Evolutionary conservation across 208 protist genomes (phyloP), one percentile per base, ranked within the genome.

Genomic region (Leishmania martiniquensis): DNA sequence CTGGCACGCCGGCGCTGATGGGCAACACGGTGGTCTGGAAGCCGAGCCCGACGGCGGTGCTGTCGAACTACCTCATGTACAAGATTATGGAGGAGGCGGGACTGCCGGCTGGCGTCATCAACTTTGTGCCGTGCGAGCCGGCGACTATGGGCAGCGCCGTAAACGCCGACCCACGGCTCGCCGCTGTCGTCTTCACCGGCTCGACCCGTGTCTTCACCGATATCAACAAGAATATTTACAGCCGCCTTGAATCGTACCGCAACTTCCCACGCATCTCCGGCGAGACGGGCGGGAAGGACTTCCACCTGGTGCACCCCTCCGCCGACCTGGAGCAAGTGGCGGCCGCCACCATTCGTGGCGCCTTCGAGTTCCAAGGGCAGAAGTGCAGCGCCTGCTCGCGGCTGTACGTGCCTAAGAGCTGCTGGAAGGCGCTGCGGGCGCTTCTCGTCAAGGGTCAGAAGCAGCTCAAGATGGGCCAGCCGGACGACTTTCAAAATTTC

Each of bases 351-450:
- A 49, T 99, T 1, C 94, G 99, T 62, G 95, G 86, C 12, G 90
- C 98, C 15, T 99, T 99, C 87, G 98, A 99, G 86, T 99, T 93
- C 81, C 94, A 98, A 82, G 98, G 99, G 37, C 99, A 99, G 90
- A 99, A 99, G 91, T 99, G 99, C 91, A 98, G 89, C 66, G 95
- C 95, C 44, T 94, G 88, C 72, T 98, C 93, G 32, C 91, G 96
- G 34, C 22, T 92, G 52, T 99, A 99, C 82, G 88, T 93, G n/a
- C 98, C 99, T n/a, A 89, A 93, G 80, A 97, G 85, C 71, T 75
- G 89, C 49, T 99, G 96, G 97, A 74, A 79, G 34, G 85, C 91
- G 75, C 44, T 99, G 37, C 94, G 92, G 77, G 87, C 92, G 34
- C 80, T 94, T 59, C 74, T 99, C 22, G 39, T 99, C 15, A 84